Percentiles rank a stretch among this genome's conserved stretches.
These are phyloP conservation scores for Tricholoma hemisulphureum DNA, from an alignment of 768 basidiomycete genomes.

Conservation along the genomic window DNA sequence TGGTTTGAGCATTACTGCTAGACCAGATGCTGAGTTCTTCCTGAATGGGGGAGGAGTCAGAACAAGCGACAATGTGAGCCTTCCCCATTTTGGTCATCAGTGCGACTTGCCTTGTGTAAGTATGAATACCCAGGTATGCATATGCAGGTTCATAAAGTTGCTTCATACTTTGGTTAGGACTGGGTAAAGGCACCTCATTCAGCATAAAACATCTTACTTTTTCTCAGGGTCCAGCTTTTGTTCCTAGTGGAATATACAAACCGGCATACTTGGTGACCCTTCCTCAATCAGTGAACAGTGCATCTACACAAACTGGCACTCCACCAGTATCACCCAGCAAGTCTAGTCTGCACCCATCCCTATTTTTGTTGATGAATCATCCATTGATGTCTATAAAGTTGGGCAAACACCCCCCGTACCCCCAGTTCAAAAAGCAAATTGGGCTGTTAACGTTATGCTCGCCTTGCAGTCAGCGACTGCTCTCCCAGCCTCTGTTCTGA, in stretches of 20 bases:
- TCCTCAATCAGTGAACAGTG: slow-evolving; percentile 14
- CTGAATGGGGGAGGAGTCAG: slow-evolving; percentile 37
- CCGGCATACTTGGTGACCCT: slow-evolving; percentile 53
- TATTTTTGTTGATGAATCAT: slow-evolving; percentile 51
- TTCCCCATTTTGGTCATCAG: neutral
- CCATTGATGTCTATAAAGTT: slow-evolving; percentile 56
- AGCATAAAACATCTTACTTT: neutral
- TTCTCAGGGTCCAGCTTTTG: slow-evolving; percentile 55
- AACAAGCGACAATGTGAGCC: slow-evolving; percentile 2
- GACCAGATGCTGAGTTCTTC: slow-evolving; percentile 48
- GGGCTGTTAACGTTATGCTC: slow-evolving; percentile 55
- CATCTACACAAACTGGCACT: slow-evolving; percentile 17
- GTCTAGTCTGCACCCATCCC: slow-evolving; percentile 49
- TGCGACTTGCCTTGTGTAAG: slow-evolving; percentile 23
- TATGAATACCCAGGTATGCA: slow-evolving; percentile 52
- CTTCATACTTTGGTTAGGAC: slow-evolving; percentile 62
- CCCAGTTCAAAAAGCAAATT: slow-evolving; percentile 48
- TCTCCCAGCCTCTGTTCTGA: slow-evolving; percentile 35
- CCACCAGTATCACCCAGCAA: slow-evolving; percentile 33
- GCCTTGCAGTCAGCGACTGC: slow-evolving; percentile 42
- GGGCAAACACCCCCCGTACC: slow-evolving; percentile 45
- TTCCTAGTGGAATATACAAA: slow-evolving; percentile 54
- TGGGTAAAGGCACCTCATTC: slow-evolving; percentile 37
- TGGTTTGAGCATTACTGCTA: slow-evolving; percentile 49
- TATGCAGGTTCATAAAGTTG: slow-evolving; percentile 49